Evolutionary conservation across 495 filamentous ascomycete species (phyloP).

Genomic region (Hamigera avellanea): DNA sequence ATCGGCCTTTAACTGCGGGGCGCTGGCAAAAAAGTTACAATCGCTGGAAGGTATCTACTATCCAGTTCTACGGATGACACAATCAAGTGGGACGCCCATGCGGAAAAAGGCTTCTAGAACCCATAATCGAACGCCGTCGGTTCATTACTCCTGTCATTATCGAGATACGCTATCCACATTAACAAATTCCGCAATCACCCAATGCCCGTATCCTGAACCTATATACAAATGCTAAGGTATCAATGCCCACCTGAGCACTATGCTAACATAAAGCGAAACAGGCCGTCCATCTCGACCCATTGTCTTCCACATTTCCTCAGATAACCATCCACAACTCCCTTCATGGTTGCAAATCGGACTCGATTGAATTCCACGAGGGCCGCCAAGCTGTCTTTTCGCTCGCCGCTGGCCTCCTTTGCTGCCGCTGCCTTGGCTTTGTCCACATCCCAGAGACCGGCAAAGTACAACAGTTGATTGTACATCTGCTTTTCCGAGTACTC

Average conservation of each 20-base stretch:
- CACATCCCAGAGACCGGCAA: slow-evolving; percentile 75
- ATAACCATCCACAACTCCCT: slow-evolving; percentile 71
- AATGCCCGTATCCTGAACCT: background rate
- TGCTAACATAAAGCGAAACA: slow-evolving; percentile 62
- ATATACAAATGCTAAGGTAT: background rate
- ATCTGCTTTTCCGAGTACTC: slow-evolving; percentile 80
- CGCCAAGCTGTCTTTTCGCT: slow-evolving; percentile 47
- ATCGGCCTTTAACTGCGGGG: too few species aligned
- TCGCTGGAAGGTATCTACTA: too few species aligned
- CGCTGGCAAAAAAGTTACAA: background rate
- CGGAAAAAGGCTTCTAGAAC: too few species aligned
- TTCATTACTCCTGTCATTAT: background rate
- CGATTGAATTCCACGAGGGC: slow-evolving; percentile 73
- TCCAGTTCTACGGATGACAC: too few species aligned
- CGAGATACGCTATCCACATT: background rate
- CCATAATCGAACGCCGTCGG: background rate
- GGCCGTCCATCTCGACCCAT: slow-evolving; percentile 91
- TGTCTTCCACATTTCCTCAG: slow-evolving; percentile 86
- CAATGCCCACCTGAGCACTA: slow-evolving; percentile 3
- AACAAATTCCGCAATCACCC: background rate
- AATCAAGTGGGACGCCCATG: too few species aligned
- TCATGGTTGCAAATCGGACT: slow-evolving; percentile 60
- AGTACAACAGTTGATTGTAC: slow-evolving; percentile 92
- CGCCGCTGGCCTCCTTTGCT: slow-evolving; percentile 26
- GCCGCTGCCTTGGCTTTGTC: slow-evolving; percentile 57